Evolutionary conservation across 768 basidiomycete species (phyloP), one percentile per base, ranked within the genome.

Genomic region (Tulasnella sp.): DNA sequence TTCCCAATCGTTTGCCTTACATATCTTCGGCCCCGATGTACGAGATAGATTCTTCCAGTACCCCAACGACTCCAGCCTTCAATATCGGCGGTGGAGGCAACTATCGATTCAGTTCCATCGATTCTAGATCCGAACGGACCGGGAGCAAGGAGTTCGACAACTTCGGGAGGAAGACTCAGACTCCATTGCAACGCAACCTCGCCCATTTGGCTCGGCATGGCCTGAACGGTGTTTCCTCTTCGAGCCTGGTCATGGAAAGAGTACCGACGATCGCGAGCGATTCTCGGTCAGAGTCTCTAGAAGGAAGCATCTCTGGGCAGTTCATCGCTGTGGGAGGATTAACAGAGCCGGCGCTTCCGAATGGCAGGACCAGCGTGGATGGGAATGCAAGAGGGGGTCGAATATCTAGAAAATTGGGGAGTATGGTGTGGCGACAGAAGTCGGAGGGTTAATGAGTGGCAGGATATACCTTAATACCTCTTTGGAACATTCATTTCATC

Each of bases 201-300:
- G 89, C 88, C 4, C 84, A 90, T 64, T 76, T 92, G 4, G 81
- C 88, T 17, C 78, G 86, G 26, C 86, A 91, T 67, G 89, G 89
- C 9, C 85, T 92, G 70, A 84, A 82, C 47, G 88, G 85, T 1
- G 83, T 92, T 4, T 79, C 88, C 26, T 87, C 85, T 1, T 85
- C 85, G 5, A 87, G 86, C 38, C 81, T 80, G 3, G 87, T 88
- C 41, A 42, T 44, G 13, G 30, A 23, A 43, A 49, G 42, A 19
- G 56, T 44, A 27, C 45, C 47, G 2, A 47, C 61, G 9, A 21
- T 56, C n/a, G 54, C 54, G 17, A 56, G 55, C 27, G 56, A 58
- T 29, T 52, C 61, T 38, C 61, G 56, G n/a, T 51, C 45, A n/a
- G 61, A 48, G 19, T 62, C 61, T 13, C 44, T 56, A n/a, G 56